Percentiles rank a stretch among this genome's conserved stretches.
phyloP scores from a whole-genome alignment of 768 basidiomycete genomes.

The Kwoniella sp. region DNA sequence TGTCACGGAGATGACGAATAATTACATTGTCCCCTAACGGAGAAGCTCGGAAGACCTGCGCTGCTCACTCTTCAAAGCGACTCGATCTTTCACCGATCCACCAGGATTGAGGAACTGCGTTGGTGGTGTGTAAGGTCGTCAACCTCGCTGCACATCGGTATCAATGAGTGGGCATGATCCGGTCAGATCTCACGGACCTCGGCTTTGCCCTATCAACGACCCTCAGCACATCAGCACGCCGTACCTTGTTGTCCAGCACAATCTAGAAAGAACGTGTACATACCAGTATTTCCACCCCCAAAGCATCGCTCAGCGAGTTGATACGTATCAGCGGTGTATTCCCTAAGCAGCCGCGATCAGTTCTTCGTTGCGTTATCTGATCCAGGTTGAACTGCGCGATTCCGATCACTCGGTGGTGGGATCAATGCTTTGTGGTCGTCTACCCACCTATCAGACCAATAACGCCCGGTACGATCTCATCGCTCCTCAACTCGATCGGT shows the following conservation, averaged over 20 bases:
- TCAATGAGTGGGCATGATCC: neutral
- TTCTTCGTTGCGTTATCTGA: neutral
- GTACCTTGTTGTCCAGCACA: neutral
- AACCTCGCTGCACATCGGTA: neutral
- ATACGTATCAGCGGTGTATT: conserved; percentile 93
- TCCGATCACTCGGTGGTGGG: neutral
- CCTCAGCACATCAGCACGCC: neutral
- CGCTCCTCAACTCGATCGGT: conserved; percentile 60
- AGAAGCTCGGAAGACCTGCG: neutral
- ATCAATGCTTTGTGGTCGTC: neutral
- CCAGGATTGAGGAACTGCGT: conserved; percentile 90
- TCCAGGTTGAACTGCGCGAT: neutral
- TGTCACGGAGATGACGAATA: neutral
- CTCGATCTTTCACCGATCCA: conserved; percentile 96
- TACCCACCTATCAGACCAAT: conserved; percentile 77
- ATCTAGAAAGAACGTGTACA: conserved; percentile 16
- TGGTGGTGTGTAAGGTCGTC: too few relatives aligned
- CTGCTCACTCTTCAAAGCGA: conserved; percentile 80
- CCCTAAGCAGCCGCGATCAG: conserved; percentile 65
- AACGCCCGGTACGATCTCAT: conserved; percentile 79
- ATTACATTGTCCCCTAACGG: neutral
- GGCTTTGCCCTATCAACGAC: conserved; percentile 75
- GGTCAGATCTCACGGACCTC: conserved; percentile 63
- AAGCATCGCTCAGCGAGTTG: conserved; percentile 82
- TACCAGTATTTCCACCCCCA: conserved; percentile 86